These are phyloP conservation scores for Eruca vesicaria DNA, from an alignment of 441 rosid genomes.

Conservation along the genomic window DNA sequence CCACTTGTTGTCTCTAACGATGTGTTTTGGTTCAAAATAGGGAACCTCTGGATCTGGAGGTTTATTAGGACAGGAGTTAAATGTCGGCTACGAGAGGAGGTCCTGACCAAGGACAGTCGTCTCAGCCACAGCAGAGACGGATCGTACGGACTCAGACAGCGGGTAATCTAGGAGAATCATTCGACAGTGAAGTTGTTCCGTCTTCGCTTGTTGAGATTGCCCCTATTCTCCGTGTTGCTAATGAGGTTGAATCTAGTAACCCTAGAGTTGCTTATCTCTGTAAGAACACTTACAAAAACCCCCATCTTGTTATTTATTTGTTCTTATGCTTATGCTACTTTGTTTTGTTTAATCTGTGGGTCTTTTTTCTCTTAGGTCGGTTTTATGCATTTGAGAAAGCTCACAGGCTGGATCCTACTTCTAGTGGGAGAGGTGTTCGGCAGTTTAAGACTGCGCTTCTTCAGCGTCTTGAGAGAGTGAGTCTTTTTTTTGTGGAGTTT, in stretches of 20 bases:
- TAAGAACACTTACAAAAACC: slow-evolving; percentile 56
- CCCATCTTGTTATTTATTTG: neutral
- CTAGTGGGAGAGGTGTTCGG: slow-evolving; percentile 97
- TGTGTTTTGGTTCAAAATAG: slow-evolving; percentile 4
- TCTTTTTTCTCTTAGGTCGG: slow-evolving; percentile 55
- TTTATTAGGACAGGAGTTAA: neutral
- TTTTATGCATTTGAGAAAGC: slow-evolving; percentile 98
- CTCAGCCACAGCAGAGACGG: slow-evolving; percentile 60
- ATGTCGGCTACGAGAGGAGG: slow-evolving; percentile 71
- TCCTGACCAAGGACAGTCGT: slow-evolving; percentile 49
- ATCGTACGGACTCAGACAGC: slow-evolving; percentile 83
- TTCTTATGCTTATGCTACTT: neutral
- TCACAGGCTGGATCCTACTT: slow-evolving; percentile 93
- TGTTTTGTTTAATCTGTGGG: neutral
- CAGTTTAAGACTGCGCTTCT: slow-evolving; percentile 98
- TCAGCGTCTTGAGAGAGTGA: slow-evolving; percentile 96
- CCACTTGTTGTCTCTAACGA: neutral
- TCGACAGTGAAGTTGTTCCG: slow-evolving; percentile 98
- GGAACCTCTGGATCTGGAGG: slow-evolving; percentile 31
- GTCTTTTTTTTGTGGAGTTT: slow-evolving; percentile 19
- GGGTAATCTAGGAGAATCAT: slow-evolving; percentile 88
- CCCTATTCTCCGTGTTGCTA: slow-evolving; percentile 99
- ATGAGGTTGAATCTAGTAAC: slow-evolving; percentile 91
- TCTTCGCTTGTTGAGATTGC: slow-evolving; percentile 94
- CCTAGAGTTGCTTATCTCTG: slow-evolving; percentile 98